Base-by-base conservation (phyloP, 768 basidiomycete species). In the Hemileccinum rubropunctum region DNA sequence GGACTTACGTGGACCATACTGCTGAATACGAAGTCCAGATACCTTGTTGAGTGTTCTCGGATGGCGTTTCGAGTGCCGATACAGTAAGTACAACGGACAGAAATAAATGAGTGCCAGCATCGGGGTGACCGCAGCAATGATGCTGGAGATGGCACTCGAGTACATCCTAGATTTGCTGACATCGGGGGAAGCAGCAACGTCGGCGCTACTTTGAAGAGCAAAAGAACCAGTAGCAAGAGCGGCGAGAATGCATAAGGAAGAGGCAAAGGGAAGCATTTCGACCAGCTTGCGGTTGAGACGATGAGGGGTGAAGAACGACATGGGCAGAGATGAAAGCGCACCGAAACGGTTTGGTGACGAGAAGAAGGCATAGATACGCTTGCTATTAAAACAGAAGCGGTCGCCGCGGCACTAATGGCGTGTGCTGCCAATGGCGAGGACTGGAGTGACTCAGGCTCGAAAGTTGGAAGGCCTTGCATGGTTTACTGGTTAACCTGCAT, bases 1-100 rank as follows among this genome's bases (percentile, higher is more conserved):
- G 11, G 20, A 68, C 75, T 52, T 61, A 80, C 83, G 65, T 56
- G 83, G 79, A 9, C 76, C 76, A 58, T 77, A 84, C 52, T 73
- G 72, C 58, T 77, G 76, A 33, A 78, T 58, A 35, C 63, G 65
- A 27, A 75, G 62, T 3, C 79, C 76, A 37, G 75, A 75, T 11
- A 67, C 59, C 59, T 82, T 83, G 54, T 79, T 80, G 47, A 81
- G 56, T 1, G 76, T 72, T 38, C 70, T 71, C 26, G 77, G 79
- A 45, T 76, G 71, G 37, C 67, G 73, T 20, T 66, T 68, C 0
- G 75, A 72, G 51, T 75, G 74, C 15, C 75, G 72, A 54, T 77
- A 76, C 8, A 74, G 69, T 71, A 79, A 74, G 17, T 78, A 77
- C 27, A 84, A 58, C 11, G 71, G 71, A 15, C 73, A 76, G 50